Base-by-base conservation (phyloP, 2,329 filamentous ascomycete genomes). In the Hirsutella minnesotensis region DNA sequence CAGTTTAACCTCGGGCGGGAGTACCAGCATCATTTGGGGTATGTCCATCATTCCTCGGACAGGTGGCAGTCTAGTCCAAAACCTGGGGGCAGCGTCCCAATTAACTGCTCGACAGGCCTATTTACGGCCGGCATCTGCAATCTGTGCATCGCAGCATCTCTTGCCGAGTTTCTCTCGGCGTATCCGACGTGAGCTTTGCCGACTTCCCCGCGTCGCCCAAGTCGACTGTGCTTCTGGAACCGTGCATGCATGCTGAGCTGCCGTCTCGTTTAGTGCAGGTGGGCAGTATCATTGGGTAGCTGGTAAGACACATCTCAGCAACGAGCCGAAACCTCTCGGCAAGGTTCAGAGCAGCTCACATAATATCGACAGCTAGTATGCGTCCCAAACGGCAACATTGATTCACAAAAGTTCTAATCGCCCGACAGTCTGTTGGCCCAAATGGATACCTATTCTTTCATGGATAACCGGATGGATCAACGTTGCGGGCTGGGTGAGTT, bases 201-300 rank as follows among this genome's bases (percentile, higher is more conserved):
- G 22, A 3, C 12, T 35, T 19, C 33, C 3, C 33, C 4, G 33
- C 33, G 13, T 9, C 15, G 12, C 33, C 33, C 16, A n/a, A 18
- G 16, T n/a, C 9, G 3, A 35, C 7, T 12, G 7, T 12, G 12
- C 12, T 33, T 5, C 15, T 3, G 15, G 9, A 10, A 22, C 13
- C 9, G 4, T 16, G 7, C 19, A 13, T 27, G 24, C 24, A 27
- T 27, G 16, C 38, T 42, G 9, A 45, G 18, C 5, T 19, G 10
- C 21, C 39, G 30, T 9, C 19, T 13, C 8, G 22, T 18, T 8
- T 38, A 55, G 53, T 0, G 73, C 73, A 3, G 73, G 72, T 47
- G 78, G 74, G 4, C 72, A 81, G 57, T 85, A 86, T 48, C 79
- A 85, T 55, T 86, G 81, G 81, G 81, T 81, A 2, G 79, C 81